A percentile compares a stretch with the other conserved stretches of the same genome.
phyloP scores from a whole-genome alignment of 805 yeast species.

The Diddensiella santjacobensis region DNA sequence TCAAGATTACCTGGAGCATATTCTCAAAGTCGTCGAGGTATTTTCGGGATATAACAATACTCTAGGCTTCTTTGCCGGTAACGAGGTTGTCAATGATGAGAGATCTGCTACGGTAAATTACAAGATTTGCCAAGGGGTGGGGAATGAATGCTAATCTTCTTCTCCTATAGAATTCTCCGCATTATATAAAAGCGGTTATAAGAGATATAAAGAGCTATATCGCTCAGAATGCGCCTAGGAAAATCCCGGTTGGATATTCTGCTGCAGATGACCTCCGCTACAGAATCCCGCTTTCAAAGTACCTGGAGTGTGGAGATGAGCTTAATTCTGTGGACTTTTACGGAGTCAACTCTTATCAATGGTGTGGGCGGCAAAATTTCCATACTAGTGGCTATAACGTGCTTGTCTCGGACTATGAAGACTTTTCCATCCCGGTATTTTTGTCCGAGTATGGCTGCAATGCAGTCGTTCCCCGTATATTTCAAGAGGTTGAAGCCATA shows the following conservation, averaged over 20 bases:
- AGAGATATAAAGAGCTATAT: conserved; percentile 79
- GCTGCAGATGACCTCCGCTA: conserved; percentile 90
- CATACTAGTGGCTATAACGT: conserved; percentile 68
- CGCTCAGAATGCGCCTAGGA: conserved; percentile 51
- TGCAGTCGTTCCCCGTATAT: conserved; percentile 68
- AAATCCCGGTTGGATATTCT: conserved; percentile 88
- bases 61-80: conserved; percentile 94
- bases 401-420: conserved; percentile 67
- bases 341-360: conserved; percentile 77
- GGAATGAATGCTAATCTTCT: neutral
- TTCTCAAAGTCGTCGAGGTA: conserved; percentile 73
- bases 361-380: conserved; percentile 86
- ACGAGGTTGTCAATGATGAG: conserved; percentile 82
- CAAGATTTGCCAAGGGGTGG: neutral
- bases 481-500: conserved; percentile 70
- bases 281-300: conserved; percentile 72
- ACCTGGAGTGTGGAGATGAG: conserved; percentile 68
- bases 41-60: conserved; percentile 86
- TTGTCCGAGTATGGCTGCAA: conserved; percentile 93
- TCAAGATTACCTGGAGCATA: conserved; percentile 63
- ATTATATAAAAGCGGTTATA: conserved; percentile 70
- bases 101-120: conserved; percentile 43
- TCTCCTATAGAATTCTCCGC: conserved; percentile 48
- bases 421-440: conserved; percentile 72
- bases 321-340: conserved; percentile 61